Percentiles rank a stretch among this genome's conserved stretches.
Conservation (phyloP, 345 rosid genomes). For the Eutrema heterophyllum region DNA sequence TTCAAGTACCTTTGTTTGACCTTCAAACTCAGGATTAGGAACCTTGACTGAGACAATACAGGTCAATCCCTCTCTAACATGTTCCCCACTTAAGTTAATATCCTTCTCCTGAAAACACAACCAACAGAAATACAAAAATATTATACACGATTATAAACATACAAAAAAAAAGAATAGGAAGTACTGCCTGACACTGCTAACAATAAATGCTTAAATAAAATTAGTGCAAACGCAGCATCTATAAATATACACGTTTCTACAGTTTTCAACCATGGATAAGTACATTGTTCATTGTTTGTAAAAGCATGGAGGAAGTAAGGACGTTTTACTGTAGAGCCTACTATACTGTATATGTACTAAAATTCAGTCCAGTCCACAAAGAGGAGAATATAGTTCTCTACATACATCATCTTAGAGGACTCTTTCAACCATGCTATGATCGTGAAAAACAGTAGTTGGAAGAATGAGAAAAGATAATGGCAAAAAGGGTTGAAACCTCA, state of each 20-base stretch:
- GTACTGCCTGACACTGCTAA: not conserved
- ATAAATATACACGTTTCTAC: not conserved
- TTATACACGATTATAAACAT: not conserved
- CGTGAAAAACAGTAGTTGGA: not conserved
- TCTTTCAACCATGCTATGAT: not conserved
- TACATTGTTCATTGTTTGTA: not conserved
- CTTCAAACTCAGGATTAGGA: constrained; percentile 99
- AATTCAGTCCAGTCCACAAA: not conserved
- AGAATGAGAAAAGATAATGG: not conserved
- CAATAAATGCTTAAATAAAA: not conserved
- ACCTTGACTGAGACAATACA: constrained; percentile 95
- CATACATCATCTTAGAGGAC: not conserved
- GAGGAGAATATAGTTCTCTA: not conserved
- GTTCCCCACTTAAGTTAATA: constrained; percentile 86
- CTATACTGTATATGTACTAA: not conserved
- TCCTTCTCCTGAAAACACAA: constrained; percentile 74
- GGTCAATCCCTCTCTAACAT: constrained; percentile 95
- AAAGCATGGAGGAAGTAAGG: not conserved
- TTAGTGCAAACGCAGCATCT: not conserved
- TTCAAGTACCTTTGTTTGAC: constrained; percentile 86
- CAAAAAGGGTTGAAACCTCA: not conserved
- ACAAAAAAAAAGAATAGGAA: not conserved
- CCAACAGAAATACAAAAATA: not conserved
- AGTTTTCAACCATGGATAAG: not conserved
- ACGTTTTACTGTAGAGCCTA: not conserved